Evolutionary conservation across 1,284 basidiomycete genomes (phyloP).

Genomic region (Amylostereum chailletii): DNA sequence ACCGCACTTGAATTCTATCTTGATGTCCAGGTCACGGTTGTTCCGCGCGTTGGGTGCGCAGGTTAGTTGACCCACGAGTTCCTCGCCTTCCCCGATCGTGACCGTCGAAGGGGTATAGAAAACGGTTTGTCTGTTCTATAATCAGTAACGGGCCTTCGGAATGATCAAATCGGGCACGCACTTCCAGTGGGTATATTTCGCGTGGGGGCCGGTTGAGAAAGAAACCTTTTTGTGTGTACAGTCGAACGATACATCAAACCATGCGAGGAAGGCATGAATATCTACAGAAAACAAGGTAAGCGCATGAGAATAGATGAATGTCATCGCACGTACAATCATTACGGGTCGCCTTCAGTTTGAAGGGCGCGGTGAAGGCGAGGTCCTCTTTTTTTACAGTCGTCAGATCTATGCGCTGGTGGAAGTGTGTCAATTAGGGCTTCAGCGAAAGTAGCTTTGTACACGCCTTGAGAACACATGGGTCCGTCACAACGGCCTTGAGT

Average conservation of each 20-base stretch:
- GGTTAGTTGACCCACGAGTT: conserved; percentile 60
- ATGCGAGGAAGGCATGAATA: conserved; percentile 98
- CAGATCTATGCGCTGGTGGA: conserved; percentile 76
- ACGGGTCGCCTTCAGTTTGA: conserved; percentile 77
- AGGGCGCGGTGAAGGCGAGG: conserved; percentile 78
- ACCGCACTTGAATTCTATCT: conserved; percentile 29
- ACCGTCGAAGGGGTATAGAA: conserved; percentile 87
- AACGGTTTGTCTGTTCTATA: conserved; percentile 71
- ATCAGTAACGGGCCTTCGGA: conserved; percentile 1
- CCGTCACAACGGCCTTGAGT: conserved; percentile 84
- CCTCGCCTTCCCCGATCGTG: conserved; percentile 59
- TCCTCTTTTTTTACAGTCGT: conserved; percentile 94
- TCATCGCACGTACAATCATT: conserved; percentile 73
- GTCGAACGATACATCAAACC: conserved; percentile 97
- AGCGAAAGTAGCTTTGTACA: conserved; percentile 10
- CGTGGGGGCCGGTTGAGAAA: conserved; percentile 93
- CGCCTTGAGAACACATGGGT: conserved; percentile 83
- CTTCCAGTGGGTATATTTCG: conserved; percentile 98
- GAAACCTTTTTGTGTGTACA: conserved; percentile 95
- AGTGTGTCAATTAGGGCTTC: neutral
- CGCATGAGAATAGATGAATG: neutral
- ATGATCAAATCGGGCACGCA: conserved; percentile 30
- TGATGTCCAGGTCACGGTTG: conserved; percentile 89
- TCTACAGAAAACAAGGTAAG: conserved; percentile 36
- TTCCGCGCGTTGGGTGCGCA: conserved; percentile 87